Percentiles rank a stretch among this genome's conserved stretches.
These are phyloP conservation scores for Clavispora phyllophila DNA, from an alignment of 805 yeast species.

Conservation along the genomic window DNA sequence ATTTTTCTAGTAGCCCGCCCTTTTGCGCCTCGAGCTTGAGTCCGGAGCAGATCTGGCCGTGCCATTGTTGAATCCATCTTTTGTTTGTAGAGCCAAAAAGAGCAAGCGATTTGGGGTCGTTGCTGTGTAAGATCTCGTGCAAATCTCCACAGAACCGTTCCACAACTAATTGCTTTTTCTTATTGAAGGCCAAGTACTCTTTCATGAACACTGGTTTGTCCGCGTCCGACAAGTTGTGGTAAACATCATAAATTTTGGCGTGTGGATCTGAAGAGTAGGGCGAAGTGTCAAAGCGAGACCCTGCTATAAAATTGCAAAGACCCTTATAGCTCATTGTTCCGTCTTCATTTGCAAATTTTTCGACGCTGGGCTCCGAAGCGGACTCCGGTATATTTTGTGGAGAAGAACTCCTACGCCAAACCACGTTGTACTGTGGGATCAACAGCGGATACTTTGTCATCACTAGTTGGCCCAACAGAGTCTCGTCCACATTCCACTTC, in stretches of 20 bases:
- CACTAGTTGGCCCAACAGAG: neutral
- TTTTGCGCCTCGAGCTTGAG: slow-evolving; percentile 5
- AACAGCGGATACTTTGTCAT: neutral
- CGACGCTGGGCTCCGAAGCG: slow-evolving; percentile 4
- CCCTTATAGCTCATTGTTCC: slow-evolving; percentile 18
- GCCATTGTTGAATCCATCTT: slow-evolving; percentile 6
- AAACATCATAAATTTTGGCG: slow-evolving; percentile 15
- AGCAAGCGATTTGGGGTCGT: slow-evolving; percentile 3
- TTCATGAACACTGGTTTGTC: slow-evolving; percentile 19
- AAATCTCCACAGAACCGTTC: slow-evolving; percentile 19
- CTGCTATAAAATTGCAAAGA: slow-evolving; percentile 21
- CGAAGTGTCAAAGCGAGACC: slow-evolving; percentile 10
- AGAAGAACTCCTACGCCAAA: neutral
- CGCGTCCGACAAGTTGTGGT: slow-evolving; percentile 13
- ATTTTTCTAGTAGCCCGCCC: slow-evolving; percentile 5
- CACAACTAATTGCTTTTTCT: slow-evolving; percentile 22
- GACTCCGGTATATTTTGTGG: neutral
- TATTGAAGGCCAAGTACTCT: slow-evolving; percentile 21
- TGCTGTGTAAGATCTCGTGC: neutral
- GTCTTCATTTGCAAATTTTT: slow-evolving; percentile 10
- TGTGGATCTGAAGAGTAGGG: slow-evolving; percentile 3
- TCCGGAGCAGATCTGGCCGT: neutral
- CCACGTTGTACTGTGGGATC: neutral
- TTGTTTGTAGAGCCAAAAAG: slow-evolving; percentile 5
- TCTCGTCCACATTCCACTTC: neutral